A percentile compares a stretch with the other conserved stretches of the same genome.
Conservation (phyloP, 1,284 basidiomycete genomes). For the Chalciporus piperatoides region DNA sequence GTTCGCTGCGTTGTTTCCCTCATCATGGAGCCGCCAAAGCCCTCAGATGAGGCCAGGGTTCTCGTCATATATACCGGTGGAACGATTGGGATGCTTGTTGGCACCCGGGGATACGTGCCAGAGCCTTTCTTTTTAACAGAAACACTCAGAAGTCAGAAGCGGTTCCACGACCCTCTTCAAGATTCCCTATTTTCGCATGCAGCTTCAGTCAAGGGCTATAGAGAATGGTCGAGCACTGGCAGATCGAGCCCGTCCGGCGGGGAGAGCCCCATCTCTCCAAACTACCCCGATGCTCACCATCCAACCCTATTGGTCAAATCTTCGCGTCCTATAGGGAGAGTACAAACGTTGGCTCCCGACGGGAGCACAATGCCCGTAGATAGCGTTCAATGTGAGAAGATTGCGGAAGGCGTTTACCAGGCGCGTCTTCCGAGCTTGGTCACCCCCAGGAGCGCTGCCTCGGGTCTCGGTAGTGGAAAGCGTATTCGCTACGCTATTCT, state of each 20-base stretch:
- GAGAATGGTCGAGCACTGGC: slow-evolving; percentile 64
- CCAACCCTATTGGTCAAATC: slow-evolving; percentile 67
- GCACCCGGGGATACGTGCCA: slow-evolving; percentile 78
- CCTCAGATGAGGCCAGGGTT: slow-evolving; percentile 71
- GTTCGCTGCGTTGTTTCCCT: too few relatives aligned
- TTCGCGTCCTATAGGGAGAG: slow-evolving; percentile 61
- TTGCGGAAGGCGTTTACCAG: slow-evolving; percentile 62
- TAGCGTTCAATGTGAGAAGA: slow-evolving; percentile 45
- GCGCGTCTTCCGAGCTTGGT: slow-evolving; percentile 69
- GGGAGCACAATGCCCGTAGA: slow-evolving; percentile 25
- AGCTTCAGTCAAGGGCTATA: slow-evolving; percentile 66
- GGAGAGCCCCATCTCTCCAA: neutral
- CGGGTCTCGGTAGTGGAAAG: slow-evolving; percentile 58
- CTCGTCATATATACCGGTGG: slow-evolving; percentile 84
- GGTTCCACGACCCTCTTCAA: slow-evolving; percentile 83
- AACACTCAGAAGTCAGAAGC: slow-evolving; percentile 73
- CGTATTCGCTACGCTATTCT: slow-evolving; percentile 78
- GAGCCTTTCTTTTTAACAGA: slow-evolving; percentile 86
- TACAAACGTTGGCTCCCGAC: slow-evolving; percentile 37
- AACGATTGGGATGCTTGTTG: slow-evolving; percentile 84
- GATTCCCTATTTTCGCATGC: slow-evolving; percentile 77
- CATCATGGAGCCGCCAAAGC: slow-evolving; percentile 46
- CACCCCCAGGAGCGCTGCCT: slow-evolving; percentile 64
- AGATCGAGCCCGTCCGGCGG: slow-evolving; percentile 43
- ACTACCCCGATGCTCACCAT: slow-evolving; percentile 28